Evolutionary conservation across 169 alveolate species (phyloP), one percentile per base, ranked within the genome.

Genomic region (Plasmodium vinckei): DNA sequence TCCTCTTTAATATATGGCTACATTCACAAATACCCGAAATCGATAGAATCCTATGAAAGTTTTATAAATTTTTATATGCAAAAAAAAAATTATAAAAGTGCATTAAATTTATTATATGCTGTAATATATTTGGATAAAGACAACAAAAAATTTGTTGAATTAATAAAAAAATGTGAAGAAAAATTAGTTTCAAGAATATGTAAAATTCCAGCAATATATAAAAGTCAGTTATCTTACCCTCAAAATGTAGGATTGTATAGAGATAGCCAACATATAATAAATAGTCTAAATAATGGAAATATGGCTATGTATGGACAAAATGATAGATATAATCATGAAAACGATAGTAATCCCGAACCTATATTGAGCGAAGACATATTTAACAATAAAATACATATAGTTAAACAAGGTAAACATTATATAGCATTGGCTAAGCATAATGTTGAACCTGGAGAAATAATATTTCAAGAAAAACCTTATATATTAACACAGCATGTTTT

Each of bases 391-490:
- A 25, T 71, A 51, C 84, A 71, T 7, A 51, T 71, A 53, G 59
- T 54, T 9, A 71, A 15, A 33, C 84, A 71, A 12, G 84, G 84
- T 1, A 49, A 73, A 25, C 47, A 44, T 44, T 64, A 64, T 42
- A 39, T 75, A 0, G 77, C 57, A 7, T 57, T 75, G 5, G 88
- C 88, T 17, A 75, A 63, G 10, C 47, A 67, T 4, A 53, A 75
- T 54, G n/a, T 75, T 54, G 59, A 51, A 54, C 88, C 88, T 19
- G 88, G 88, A 7, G 88, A 75, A 63, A 53, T 75, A 7, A 67
- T 75, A 51, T 54, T 75, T 23, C 88, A 63, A 44, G 21, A 25
- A 7, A 75, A 61, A 25, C 88, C 88, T 12, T 54, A 63, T 63
- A 13, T 75, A 10, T 21, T 75, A 17, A 75, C 88, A 27, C 88